phyloP scores from a whole-genome alignment of 148 eudicot species.

The Nepenthes mirabilis region DNA sequence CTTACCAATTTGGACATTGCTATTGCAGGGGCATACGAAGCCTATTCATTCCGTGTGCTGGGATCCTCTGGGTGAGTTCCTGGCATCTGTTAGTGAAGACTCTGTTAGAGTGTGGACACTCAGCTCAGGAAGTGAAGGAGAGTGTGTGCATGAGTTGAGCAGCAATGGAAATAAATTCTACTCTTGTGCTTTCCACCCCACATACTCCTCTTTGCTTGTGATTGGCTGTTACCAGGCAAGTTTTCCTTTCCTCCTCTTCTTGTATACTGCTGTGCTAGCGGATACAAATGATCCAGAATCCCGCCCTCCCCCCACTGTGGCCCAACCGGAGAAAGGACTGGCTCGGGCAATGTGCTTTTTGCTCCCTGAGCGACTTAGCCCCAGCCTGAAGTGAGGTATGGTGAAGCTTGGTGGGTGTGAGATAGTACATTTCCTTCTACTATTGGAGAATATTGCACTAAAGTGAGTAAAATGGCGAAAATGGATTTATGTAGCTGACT shows the following conservation, averaged over 20 bases:
- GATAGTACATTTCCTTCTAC: too few relatives aligned
- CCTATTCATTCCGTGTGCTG: conserved; percentile 71
- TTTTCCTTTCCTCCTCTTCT: not conserved
- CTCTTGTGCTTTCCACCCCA: conserved; percentile 85
- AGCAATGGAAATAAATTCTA: conserved; percentile 73
- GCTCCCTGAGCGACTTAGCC: too few relatives aligned
- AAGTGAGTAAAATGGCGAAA: too few relatives aligned
- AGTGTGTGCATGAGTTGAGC: conserved; percentile 68
- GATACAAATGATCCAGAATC: too few relatives aligned
- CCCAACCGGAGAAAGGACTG: too few relatives aligned
- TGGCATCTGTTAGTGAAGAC: conserved; percentile 90
- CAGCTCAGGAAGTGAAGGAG: conserved; percentile 62
- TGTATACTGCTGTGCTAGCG: too few relatives aligned
- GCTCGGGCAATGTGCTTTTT: too few relatives aligned
- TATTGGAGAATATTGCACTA: too few relatives aligned
- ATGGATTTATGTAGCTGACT: too few relatives aligned
- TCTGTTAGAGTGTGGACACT: conserved; percentile 83
- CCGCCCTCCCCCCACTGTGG: too few relatives aligned
- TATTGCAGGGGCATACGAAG: conserved; percentile 68
- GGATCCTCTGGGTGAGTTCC: conserved; percentile 77
- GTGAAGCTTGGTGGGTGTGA: too few relatives aligned
- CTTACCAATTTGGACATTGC: not conserved
- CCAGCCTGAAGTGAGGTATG: too few relatives aligned
- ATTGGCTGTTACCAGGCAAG: conserved; percentile 90
- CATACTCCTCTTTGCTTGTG: conserved; percentile 63